Evolutionary conservation across 768 basidiomycete species (phyloP).

Genomic region (Hydnomerulius pinastri): DNA sequence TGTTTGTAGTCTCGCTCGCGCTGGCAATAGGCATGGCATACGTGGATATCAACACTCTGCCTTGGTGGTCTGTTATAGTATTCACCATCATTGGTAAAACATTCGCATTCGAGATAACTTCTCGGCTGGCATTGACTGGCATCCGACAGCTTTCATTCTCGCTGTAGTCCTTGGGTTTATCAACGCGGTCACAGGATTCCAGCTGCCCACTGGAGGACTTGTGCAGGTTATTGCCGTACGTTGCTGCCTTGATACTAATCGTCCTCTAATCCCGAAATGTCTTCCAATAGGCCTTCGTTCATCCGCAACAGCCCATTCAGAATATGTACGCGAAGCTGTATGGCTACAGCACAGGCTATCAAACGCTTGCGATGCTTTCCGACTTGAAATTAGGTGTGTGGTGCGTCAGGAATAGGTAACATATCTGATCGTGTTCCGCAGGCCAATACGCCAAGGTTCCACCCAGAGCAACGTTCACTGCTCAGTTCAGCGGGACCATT

Average conservation of each 20-base stretch:
- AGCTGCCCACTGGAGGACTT: slow-evolving; percentile 10
- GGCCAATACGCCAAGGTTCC: slow-evolving; percentile 59
- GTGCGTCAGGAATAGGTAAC: slow-evolving; percentile 6
- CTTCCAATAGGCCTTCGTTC: slow-evolving; percentile 29
- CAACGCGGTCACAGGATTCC: slow-evolving; percentile 13
- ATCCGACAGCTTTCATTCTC: slow-evolving; percentile 28
- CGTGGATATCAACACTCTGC: slow-evolving; percentile 43
- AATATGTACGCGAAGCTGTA: slow-evolving; percentile 58
- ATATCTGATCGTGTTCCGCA: slow-evolving; percentile 28
- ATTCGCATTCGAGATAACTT: background rate
- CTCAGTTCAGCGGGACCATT: slow-evolving; percentile 51
- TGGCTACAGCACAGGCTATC: slow-evolving; percentile 52
- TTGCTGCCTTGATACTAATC: background rate
- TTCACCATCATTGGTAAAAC: slow-evolving; percentile 42
- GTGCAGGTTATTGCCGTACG: slow-evolving; percentile 16
- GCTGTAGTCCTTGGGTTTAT: slow-evolving; percentile 44
- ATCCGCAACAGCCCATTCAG: slow-evolving; percentile 15
- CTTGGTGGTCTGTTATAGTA: slow-evolving; percentile 54
- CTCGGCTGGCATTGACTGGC: slow-evolving; percentile 22
- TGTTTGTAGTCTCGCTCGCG: slow-evolving; percentile 48
- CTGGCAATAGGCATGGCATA: slow-evolving; percentile 52
- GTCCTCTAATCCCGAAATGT: slow-evolving; percentile 5
- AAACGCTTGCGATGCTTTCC: slow-evolving; percentile 55
- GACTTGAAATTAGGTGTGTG: slow-evolving; percentile 28
- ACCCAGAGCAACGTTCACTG: slow-evolving; percentile 48